Evolutionary conservation across 2,329 filamentous ascomycete species (phyloP).

Genomic region (Aspergillus candidus): DNA sequence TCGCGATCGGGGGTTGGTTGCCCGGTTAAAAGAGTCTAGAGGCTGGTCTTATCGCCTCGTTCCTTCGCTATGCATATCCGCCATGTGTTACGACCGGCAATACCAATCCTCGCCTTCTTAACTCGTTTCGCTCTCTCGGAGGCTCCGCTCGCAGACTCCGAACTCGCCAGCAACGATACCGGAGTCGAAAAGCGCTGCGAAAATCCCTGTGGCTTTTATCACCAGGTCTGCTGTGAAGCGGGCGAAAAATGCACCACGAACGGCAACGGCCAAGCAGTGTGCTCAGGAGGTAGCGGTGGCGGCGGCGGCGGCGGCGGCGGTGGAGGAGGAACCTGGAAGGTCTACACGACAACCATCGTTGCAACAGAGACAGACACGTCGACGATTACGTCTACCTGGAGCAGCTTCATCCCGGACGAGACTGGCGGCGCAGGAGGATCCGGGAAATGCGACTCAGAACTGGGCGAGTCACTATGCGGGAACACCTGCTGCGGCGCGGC

Average conservation of each 20-base stretch:
- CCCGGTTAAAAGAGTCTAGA: no score
- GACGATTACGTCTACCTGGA: conserved; percentile 51
- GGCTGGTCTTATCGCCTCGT: background rate
- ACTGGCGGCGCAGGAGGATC: conserved; percentile 19
- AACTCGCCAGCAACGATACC: conserved; percentile 7
- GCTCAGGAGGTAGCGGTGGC: conserved; percentile 19
- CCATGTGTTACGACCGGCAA: conserved; percentile 17
- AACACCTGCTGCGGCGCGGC: conserved; percentile 41
- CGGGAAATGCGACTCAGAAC: conserved; percentile 42
- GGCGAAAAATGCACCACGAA: conserved; percentile 47
- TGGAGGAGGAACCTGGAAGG: conserved; percentile 46
- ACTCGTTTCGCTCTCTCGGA: conserved; percentile 16
- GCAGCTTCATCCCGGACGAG: conserved; percentile 31
- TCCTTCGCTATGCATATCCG: conserved; percentile 26
- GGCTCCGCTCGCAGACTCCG: conserved; percentile 27
- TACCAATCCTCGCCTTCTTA: conserved; percentile 26
- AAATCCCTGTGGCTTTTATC: conserved; percentile 48
- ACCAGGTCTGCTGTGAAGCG: conserved; percentile 46
- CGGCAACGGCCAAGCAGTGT: conserved; percentile 44
- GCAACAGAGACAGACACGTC: conserved; percentile 47
- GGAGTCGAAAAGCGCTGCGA: conserved; percentile 36
- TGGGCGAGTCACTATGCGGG: conserved; percentile 41
- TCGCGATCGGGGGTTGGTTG: no score
- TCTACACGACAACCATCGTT: conserved; percentile 53
- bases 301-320: conserved; percentile 13